These are phyloP conservation scores for Grigorovia humatica DNA, from an alignment of 805 yeast species.

Conservation along the genomic window DNA sequence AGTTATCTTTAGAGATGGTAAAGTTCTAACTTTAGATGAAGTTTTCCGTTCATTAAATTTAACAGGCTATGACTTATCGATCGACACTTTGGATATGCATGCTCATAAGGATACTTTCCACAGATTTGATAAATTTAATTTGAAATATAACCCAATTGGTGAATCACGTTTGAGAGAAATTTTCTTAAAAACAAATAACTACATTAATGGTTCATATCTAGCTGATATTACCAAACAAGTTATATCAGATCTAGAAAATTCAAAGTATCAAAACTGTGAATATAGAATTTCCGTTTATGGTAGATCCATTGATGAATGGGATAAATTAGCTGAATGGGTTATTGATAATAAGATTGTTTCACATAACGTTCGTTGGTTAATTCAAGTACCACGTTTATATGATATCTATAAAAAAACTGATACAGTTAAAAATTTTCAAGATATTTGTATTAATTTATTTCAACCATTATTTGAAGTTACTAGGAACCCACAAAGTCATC, in stretches of 20 bases:
- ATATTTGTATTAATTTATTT: constrained; percentile 69
- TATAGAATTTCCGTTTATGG: constrained; percentile 94
- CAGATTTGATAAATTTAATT: constrained; percentile 92
- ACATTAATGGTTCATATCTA: constrained; percentile 73
- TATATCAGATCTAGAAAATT: constrained; percentile 83
- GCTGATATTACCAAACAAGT: constrained; percentile 95
- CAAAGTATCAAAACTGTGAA: constrained; percentile 96
- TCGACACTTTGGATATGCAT: constrained; percentile 98
- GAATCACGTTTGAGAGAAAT: constrained; percentile 96
- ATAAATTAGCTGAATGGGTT: constrained; percentile 89
- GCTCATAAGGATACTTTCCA: constrained; percentile 98
- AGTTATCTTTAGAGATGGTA: constrained; percentile 89
- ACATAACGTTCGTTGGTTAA: constrained; percentile 93
- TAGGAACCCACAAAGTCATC: constrained; percentile 72
- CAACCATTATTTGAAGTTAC: constrained; percentile 87
- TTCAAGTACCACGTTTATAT: constrained; percentile 90
- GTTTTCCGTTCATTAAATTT: constrained; percentile 86
- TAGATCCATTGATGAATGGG: constrained; percentile 86
- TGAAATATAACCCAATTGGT: constrained; percentile 96
- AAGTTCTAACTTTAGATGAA: constrained; percentile 72
- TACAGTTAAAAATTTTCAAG: constrained; percentile 60
- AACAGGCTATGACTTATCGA: constrained; percentile 89
- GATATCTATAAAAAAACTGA: constrained; percentile 77
- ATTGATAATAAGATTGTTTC: constrained; percentile 84
- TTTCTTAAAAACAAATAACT: constrained; percentile 90